phyloP scores from a whole-genome alignment of 2,329 filamentous ascomycete genomes.

The Clarireedia sp. region DNA sequence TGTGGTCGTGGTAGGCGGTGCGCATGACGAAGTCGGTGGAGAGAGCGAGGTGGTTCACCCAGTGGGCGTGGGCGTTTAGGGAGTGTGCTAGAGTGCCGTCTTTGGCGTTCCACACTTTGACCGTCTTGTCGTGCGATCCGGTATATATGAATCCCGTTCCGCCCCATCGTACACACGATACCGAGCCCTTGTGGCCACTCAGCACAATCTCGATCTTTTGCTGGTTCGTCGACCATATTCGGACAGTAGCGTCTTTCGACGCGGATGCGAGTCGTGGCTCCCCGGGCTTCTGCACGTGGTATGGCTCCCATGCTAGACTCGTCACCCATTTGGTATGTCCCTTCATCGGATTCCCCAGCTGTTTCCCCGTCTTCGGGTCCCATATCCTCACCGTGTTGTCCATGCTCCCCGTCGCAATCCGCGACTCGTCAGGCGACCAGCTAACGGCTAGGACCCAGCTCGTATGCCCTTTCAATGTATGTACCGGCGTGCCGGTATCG shows the following conservation, averaged over 20 bases:
- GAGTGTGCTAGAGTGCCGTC: constrained; percentile 76
- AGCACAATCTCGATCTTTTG: constrained; percentile 74
- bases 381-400: constrained; percentile 87
- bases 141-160: constrained; percentile 81
- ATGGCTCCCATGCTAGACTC: constrained; percentile 86
- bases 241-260: constrained; percentile 81
- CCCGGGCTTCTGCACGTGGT: constrained; percentile 69
- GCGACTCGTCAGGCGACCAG: constrained; percentile 76
- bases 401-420: constrained; percentile 84
- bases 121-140: constrained; percentile 81
- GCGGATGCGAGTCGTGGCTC: constrained; percentile 75
- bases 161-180: constrained; percentile 91
- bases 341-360: constrained; percentile 60
- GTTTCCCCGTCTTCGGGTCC: constrained; percentile 74
- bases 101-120: constrained; percentile 80
- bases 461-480: constrained; percentile 79
- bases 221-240: constrained; percentile 77
- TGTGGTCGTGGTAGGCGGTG: constrained; percentile 82
- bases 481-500: constrained; percentile 80
- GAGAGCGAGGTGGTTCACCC: constrained; percentile 90
- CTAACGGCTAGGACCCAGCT: constrained; percentile 84
- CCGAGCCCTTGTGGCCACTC: constrained; percentile 79
- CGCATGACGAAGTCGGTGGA: constrained; percentile 86
- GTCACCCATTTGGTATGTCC: constrained; percentile 89
- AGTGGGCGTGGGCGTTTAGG: constrained; percentile 77